phyloP scores from a whole-genome alignment of 2,329 filamentous ascomycete species.

The Lizonia empirigonia region DNA sequence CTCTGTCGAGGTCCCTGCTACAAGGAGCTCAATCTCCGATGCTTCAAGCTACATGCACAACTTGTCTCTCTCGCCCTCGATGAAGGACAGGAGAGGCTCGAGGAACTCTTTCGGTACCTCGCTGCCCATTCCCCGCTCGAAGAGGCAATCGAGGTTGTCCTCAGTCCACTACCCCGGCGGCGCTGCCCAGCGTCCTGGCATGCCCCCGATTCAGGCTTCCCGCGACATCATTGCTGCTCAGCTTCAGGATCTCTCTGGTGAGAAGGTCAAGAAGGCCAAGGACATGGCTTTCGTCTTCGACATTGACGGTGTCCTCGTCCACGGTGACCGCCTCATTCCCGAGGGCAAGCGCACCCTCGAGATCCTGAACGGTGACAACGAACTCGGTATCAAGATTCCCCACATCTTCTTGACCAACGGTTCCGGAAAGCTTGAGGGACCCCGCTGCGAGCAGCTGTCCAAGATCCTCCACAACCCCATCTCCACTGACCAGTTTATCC shows the following conservation, averaged over 20 bases:
- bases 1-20: conserved; percentile 72
- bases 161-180: conserved; percentile 60
- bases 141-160: conserved; percentile 70
- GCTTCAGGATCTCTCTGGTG: conserved; percentile 68
- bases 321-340: conserved; percentile 72
- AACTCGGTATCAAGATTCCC: conserved; percentile 78
- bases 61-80: conserved; percentile 69
- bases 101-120: conserved; percentile 77
- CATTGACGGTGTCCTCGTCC: conserved; percentile 75
- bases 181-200: conserved; percentile 59
- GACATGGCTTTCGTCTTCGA: conserved; percentile 85
- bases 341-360: conserved; percentile 69
- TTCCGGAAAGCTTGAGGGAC: conserved; percentile 71
- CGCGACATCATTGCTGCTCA: conserved; percentile 73
- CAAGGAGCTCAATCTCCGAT: conserved; percentile 71
- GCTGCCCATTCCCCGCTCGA: conserved; percentile 73
- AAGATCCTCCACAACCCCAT: conserved; percentile 70
- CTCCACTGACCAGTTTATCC: conserved; percentile 75
- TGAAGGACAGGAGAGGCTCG: conserved; percentile 69
- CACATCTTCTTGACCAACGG: conserved; percentile 78
- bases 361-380: conserved; percentile 76
- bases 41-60: conserved; percentile 74
- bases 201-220: conserved; percentile 64
- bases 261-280: conserved; percentile 72
- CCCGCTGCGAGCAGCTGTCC: conserved; percentile 69